Evolutionary conservation across 192 early-diverging fungal genomes (phyloP), one percentile per base, ranked within the genome.

Genomic region (Coemansia sp.): DNA sequence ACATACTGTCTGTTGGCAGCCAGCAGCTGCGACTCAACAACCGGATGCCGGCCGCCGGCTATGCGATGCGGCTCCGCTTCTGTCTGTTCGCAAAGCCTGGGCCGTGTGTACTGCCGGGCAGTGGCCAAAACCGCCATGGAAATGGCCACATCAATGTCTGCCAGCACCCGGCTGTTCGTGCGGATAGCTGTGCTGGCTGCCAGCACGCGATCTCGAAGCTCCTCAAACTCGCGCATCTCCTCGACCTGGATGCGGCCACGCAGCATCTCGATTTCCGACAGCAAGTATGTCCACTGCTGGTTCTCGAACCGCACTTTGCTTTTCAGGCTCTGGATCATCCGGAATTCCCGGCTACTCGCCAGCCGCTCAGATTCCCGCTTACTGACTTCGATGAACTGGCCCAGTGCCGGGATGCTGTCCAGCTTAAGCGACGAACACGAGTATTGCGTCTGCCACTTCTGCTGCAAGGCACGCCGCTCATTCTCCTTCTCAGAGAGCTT

Each of bases 61-160:
- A 82, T 70, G 3, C 42, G n/a, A 35, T 52, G 63, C 11, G 49
- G 14, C 36, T 33, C 33, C 23, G 23, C 23, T 13, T 19, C 50
- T 1, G 49, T 41, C 4, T 30, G 53, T 0, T 35, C 28, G 0
- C 31, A 53, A 45, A 80, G 59, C 15, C 51, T 55, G 28, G 89
- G 89, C 8, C 86, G 80, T 13, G 69, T 66, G 55, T 81, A 87
- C 21, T 74, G 66, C 15, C 79, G 77, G 44, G 81, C 63, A 10
- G 51, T 33, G 9, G 84, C 82, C 31, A 88, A 53, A 7, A 72
- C 43, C 14, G 87, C 78, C 70, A 88, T 86, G 0, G 83, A 80
- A 1, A 83, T 75, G 0, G 86, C 70, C 6, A 86, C 84, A 56
- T 91, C 89, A 21, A 91, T 53, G 45, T 88, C 81, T 0, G 87